These are phyloP conservation scores for Alternaria conjuncta DNA, from an alignment of 2,329 filamentous ascomycete genomes.

Conservation along the genomic window DNA sequence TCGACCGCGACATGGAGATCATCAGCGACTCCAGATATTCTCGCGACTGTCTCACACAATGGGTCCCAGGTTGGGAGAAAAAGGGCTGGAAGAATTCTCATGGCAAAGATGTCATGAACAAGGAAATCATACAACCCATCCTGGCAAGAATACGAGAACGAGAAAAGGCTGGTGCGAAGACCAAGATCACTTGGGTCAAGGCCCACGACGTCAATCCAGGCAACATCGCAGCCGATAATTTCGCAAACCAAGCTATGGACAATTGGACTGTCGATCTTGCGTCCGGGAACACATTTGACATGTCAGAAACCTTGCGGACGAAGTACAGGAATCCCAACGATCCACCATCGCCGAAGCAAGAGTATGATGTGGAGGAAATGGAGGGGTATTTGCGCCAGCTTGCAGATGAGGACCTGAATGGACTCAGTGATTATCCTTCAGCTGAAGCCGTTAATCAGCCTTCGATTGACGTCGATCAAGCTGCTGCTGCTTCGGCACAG, in stretches of 20 bases:
- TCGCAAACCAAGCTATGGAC: conserved; percentile 18
- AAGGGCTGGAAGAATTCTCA: conserved; percentile 79
- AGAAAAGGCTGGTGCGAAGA: conserved; percentile 59
- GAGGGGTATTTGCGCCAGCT: neutral
- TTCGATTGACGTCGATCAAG: neutral
- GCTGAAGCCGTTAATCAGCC: neutral
- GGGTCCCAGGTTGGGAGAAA: conserved; percentile 78
- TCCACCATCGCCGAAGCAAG: neutral
- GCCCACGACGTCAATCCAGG: conserved; percentile 77
- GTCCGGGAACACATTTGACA: conserved; percentile 1
- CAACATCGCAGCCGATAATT: conserved; percentile 77
- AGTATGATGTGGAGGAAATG: neutral
- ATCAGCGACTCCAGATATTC: conserved; percentile 89
- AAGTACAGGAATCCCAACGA: conserved; percentile 3
- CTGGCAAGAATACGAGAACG: conserved; percentile 74
- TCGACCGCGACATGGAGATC: conserved; percentile 74
- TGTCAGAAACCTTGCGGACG: conserved; percentile 9
- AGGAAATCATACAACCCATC: conserved; percentile 79
- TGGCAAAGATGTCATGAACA: conserved; percentile 80
- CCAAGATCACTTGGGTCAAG: conserved; percentile 86
- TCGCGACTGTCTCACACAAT: conserved; percentile 86
- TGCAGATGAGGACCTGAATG: neutral
- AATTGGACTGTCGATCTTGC: conserved; percentile 4
- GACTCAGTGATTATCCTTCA: neutral
- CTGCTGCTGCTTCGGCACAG: neutral